phyloP scores from a whole-genome alignment of 2,329 filamentous ascomycete species.

The Penicillium sp. region DNA sequence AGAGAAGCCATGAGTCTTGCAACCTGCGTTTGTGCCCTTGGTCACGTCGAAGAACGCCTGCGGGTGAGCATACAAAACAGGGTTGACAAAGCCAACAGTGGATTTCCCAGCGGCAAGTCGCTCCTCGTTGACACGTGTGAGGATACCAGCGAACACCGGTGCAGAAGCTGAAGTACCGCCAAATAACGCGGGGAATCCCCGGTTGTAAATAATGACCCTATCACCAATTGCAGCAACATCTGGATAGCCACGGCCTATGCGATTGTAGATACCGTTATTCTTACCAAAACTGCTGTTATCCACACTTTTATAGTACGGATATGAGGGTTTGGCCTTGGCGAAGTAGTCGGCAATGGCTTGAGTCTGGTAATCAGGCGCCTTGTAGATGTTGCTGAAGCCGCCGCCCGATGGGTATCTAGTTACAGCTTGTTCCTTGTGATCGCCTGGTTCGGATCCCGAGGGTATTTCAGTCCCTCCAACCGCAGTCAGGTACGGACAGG shows the following conservation, averaged over 20 bases:
- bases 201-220: slow-evolving; percentile 33
- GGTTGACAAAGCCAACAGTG: slow-evolving; percentile 57
- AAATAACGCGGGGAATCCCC: slow-evolving; percentile 21
- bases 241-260: slow-evolving; percentile 36
- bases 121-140: slow-evolving; percentile 57
- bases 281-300: slow-evolving; percentile 33
- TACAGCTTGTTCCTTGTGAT: slow-evolving; percentile 38
- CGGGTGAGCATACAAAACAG: slow-evolving; percentile 34
- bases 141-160: slow-evolving; percentile 55
- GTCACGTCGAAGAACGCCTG: slow-evolving; percentile 36
- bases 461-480: slow-evolving; percentile 44
- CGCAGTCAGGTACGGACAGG: slow-evolving; percentile 37
- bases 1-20: slow-evolving; percentile 30
- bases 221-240: slow-evolving; percentile 41
- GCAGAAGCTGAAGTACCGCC: slow-evolving; percentile 48
- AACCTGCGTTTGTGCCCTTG: slow-evolving; percentile 32
- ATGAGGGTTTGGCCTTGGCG: slow-evolving; percentile 22
- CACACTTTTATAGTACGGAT: slow-evolving; percentile 33
- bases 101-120: slow-evolving; percentile 51
- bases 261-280: slow-evolving; percentile 35
- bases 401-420: slow-evolving; percentile 43
- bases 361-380: slow-evolving; percentile 41
- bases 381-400: slow-evolving; percentile 46
- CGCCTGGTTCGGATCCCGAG: slow-evolving; percentile 23
- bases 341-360: slow-evolving; percentile 40